These are phyloP conservation scores for Sclerotiophoma versabilis DNA, from an alignment of 2,329 filamentous ascomycete species.

Conservation along the genomic window DNA sequence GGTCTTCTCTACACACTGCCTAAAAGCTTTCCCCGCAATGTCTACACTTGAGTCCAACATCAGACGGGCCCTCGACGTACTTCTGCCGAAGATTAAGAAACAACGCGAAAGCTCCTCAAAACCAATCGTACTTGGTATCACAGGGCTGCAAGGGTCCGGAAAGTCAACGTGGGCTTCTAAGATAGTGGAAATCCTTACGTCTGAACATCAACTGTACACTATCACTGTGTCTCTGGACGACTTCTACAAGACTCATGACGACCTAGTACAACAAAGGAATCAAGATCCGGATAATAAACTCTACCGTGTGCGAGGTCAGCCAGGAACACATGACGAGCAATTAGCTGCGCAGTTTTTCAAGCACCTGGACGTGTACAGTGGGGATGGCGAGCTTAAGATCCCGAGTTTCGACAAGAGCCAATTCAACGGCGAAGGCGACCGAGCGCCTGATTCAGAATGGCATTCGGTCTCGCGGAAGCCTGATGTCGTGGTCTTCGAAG, in stretches of 20 bases:
- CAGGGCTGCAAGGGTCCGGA: constrained; percentile 89
- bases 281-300: constrained; percentile 75
- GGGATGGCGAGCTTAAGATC: constrained; percentile 62
- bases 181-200: constrained; percentile 37
- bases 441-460: constrained; percentile 70
- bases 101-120: constrained; percentile 47
- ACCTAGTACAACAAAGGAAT: constrained; percentile 70
- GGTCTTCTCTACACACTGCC: neutral
- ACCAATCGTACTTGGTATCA: constrained; percentile 86
- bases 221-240: constrained; percentile 70
- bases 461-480: constrained; percentile 62
- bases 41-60: constrained; percentile 38
- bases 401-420: constrained; percentile 86
- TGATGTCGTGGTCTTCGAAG: constrained; percentile 80
- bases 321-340: constrained; percentile 79
- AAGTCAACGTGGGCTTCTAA: constrained; percentile 81
- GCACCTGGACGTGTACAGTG: constrained; percentile 59
- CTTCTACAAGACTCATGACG: constrained; percentile 78
- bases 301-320: constrained; percentile 82
- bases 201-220: constrained; percentile 32
- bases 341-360: constrained; percentile 70
- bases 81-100: constrained; percentile 38
- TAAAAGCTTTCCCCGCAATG: constrained; percentile 28
- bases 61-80: constrained; percentile 33
- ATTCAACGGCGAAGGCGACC: constrained; percentile 78